Evolutionary conservation across 2,329 filamentous ascomycete genomes (phyloP).

Genomic region (Colletotrichum eremochloae): DNA sequence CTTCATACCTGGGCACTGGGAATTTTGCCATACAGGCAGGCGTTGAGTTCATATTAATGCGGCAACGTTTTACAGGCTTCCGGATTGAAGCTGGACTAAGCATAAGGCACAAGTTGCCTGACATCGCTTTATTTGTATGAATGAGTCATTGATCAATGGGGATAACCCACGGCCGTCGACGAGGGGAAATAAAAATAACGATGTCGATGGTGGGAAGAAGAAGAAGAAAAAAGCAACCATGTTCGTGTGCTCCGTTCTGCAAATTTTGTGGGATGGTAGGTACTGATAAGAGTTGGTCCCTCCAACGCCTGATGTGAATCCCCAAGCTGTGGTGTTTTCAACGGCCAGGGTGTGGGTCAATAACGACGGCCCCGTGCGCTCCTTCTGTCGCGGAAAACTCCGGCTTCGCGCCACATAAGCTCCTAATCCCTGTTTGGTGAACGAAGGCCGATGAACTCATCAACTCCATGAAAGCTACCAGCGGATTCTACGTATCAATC

Average conservation of each 20-base stretch:
- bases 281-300: background rate
- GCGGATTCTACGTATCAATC: slow-evolving; percentile 26
- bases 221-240: background rate
- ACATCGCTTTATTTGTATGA: slow-evolving; percentile 40
- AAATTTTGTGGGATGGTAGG: background rate
- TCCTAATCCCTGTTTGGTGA: slow-evolving; percentile 33
- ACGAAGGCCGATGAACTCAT: slow-evolving; percentile 40
- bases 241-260: background rate
- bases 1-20: slow-evolving; percentile 35
- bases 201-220: slow-evolving; percentile 18
- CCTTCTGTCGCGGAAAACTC: slow-evolving; percentile 35
- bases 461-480: slow-evolving; percentile 38
- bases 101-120: slow-evolving; percentile 26
- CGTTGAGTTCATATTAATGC: slow-evolving; percentile 39
- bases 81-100: slow-evolving; percentile 30
- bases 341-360: slow-evolving; percentile 3
- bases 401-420: slow-evolving; percentile 39
- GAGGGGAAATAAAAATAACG: slow-evolving; percentile 40
- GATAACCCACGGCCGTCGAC: slow-evolving; percentile 27
- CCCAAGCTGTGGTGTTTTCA: background rate
- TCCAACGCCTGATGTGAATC: background rate
- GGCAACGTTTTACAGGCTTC: slow-evolving; percentile 36
- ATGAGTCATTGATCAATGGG: slow-evolving; percentile 40
- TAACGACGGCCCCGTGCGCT: slow-evolving; percentile 25
- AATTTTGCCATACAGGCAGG: slow-evolving; percentile 35